These are phyloP conservation scores for Patellifolia procumbens DNA, from an alignment of 179 eudicot species.

Conservation along the genomic window DNA sequence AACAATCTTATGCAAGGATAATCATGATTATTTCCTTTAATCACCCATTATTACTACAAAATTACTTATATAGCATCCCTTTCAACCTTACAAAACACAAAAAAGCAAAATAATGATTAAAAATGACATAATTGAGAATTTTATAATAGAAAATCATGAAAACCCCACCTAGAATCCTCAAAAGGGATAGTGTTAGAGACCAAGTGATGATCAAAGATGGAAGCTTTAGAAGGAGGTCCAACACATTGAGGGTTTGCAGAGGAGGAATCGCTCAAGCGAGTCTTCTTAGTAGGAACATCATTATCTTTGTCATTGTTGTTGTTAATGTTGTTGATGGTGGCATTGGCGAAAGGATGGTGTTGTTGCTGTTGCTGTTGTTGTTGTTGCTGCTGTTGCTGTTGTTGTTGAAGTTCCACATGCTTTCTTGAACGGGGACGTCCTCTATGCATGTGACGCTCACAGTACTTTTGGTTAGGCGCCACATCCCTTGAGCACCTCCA, in stretches of 20 bases:
- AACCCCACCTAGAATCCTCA: conserved; percentile 37
- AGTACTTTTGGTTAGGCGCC: conserved; percentile 83
- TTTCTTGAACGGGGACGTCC: conserved; percentile 99
- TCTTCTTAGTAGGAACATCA: conserved; percentile 26
- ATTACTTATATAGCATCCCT: background rate
- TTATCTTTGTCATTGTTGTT: background rate
- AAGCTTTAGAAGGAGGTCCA: conserved; percentile 26
- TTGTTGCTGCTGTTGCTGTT: conserved; percentile 24
- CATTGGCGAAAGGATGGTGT: background rate
- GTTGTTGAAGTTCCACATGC: conserved; percentile 79
- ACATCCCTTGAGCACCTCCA: conserved; percentile 95
- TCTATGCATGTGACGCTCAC: conserved; percentile 85
- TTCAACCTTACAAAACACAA: background rate
- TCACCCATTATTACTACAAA: too few relatives aligned
- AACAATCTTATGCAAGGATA: background rate
- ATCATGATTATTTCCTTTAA: too few relatives aligned
- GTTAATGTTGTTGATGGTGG: background rate
- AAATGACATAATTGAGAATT: background rate
- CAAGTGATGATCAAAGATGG: conserved; percentile 31
- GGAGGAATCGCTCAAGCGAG: conserved; percentile 23
- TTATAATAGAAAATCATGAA: background rate
- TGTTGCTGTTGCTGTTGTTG: conserved; percentile 7
- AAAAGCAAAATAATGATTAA: background rate
- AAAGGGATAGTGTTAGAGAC: conserved; percentile 23
- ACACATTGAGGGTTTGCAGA: conserved; percentile 9